These are phyloP conservation scores for Alternaria hordeiaustralica DNA, from an alignment of 2,329 filamentous ascomycete species.

Conservation along the genomic window DNA sequence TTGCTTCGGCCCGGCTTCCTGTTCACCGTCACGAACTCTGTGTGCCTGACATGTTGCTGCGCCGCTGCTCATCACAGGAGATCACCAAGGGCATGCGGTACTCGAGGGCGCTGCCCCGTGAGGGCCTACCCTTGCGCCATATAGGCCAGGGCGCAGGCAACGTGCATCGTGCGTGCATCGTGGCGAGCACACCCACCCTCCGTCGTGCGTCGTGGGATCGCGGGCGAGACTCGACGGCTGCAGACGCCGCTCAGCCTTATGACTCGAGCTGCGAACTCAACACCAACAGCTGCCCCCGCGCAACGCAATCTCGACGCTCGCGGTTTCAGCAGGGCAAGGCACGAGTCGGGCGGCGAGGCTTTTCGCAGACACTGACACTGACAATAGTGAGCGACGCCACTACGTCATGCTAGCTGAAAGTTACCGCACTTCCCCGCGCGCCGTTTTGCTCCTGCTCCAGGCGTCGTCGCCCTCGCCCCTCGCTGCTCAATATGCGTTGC, in stretches of 20 bases:
- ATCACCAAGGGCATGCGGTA: constrained; percentile 19
- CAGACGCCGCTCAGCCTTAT: constrained; percentile 41
- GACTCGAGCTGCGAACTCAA: constrained; percentile 27
- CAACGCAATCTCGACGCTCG: constrained; percentile 8
- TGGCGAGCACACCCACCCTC: constrained; percentile 22
- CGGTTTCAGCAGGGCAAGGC: constrained; percentile 8
- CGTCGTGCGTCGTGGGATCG: constrained; percentile 26
- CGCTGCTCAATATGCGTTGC: constrained; percentile 5
- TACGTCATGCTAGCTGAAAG: constrained; percentile 15
- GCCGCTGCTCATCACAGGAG: constrained; percentile 19
- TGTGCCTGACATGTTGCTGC: constrained; percentile 28
- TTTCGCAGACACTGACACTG: background rate
- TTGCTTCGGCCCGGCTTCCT: constrained; percentile 41
- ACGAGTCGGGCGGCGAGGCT: background rate
- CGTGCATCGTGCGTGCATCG: constrained; percentile 15
- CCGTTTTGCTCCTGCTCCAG: background rate
- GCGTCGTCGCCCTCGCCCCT: constrained; percentile 1
- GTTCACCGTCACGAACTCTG: constrained; percentile 21
- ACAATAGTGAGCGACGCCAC: background rate
- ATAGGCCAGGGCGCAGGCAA: constrained; percentile 14
- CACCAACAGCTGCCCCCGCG: constrained; percentile 11
- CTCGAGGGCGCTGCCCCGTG: constrained; percentile 26
- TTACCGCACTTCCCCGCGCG: constrained; percentile 1
- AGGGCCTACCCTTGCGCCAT: constrained; percentile 26
- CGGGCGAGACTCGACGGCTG: constrained; percentile 30